phyloP scores from a whole-genome alignment of 2,329 filamentous ascomycete genomes.

The Aurifilum marmelostoma region DNA sequence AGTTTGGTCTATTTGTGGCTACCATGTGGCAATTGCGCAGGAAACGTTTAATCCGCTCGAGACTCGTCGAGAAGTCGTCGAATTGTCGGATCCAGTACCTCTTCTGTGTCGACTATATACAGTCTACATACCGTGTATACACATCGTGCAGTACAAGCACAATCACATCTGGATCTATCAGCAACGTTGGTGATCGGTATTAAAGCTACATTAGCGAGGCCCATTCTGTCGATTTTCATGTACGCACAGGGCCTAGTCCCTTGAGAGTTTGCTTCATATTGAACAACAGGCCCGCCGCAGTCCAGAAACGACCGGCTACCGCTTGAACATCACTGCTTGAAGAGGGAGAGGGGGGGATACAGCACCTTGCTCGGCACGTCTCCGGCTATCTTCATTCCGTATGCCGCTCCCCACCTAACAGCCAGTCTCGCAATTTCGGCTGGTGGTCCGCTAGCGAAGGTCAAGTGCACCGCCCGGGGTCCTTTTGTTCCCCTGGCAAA shows the following conservation, averaged over 20 bases:
- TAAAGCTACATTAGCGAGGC: constrained; percentile 4
- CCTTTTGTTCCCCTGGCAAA: neutral
- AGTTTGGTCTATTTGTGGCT: too few relatives aligned
- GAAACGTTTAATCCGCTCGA: neutral
- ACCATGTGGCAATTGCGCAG: neutral
- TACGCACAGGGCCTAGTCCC: neutral
- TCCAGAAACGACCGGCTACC: neutral
- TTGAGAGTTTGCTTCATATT: neutral
- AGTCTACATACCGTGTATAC: neutral
- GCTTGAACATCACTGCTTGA: neutral
- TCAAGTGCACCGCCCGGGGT: neutral
- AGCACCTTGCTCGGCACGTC: neutral
- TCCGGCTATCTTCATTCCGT: neutral
- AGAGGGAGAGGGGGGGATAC: neutral
- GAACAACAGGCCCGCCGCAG: neutral
- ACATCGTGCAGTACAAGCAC: neutral
- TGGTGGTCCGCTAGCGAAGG: neutral
- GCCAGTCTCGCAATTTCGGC: neutral
- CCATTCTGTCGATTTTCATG: neutral
- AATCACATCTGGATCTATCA: neutral
- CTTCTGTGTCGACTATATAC: neutral
- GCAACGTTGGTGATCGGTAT: neutral
- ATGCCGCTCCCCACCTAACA: neutral
- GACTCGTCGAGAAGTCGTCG: neutral
- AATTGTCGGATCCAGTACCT: neutral